Base-by-base conservation (phyloP, 2,329 filamentous ascomycete species). In the Claviceps digitariae region DNA sequence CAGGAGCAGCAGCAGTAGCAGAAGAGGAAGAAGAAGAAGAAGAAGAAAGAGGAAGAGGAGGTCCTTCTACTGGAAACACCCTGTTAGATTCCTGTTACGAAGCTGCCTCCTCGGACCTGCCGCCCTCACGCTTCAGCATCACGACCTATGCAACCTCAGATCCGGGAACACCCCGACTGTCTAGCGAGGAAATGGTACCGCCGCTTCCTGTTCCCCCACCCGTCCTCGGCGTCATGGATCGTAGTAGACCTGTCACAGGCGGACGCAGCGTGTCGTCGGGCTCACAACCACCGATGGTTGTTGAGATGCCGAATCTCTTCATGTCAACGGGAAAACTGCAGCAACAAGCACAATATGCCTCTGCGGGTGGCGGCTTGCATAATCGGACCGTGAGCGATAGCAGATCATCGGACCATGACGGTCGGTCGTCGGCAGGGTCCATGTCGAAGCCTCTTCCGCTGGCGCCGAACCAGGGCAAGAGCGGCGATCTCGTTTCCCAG, bases 401-500 rank as follows among this genome's bases (percentile, higher is more conserved):
- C 45, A 44, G 53, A 20, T 45, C 50, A 15, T 29, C 52, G 23
- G 51, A 53, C 20, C 62, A 65, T 15, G 25, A 46, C 17, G 25
- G 45, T 34, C 63, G 59, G n/a, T 54, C 52, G 10, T 70, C 69
- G n/a, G n/a, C 4, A 59, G 64, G 64, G 45, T 74, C 72, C 10
- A 69, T 68, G 5, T 71, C 75, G 58, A 87, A 87, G 65, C 74
- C 74, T 7, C 75, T 86, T 0, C 81, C 82, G 34, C 74, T 74
- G 25, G 74, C 79, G 10, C 83, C 84, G 1, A 77, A 79, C 4
- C 82, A 87, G 64, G 61, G 65, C 9, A 71, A 76, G 5, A 73
- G 79, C 2, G 73, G 77, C 38, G 82, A 84, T 63, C 83, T 83
- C 29, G 79, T 91, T 17, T 76, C 80, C 10, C 74, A 77, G 56